These are phyloP conservation scores for Globisporangium mamillatum DNA, from an alignment of 352 stramenopile species.

Conservation along the genomic window DNA sequence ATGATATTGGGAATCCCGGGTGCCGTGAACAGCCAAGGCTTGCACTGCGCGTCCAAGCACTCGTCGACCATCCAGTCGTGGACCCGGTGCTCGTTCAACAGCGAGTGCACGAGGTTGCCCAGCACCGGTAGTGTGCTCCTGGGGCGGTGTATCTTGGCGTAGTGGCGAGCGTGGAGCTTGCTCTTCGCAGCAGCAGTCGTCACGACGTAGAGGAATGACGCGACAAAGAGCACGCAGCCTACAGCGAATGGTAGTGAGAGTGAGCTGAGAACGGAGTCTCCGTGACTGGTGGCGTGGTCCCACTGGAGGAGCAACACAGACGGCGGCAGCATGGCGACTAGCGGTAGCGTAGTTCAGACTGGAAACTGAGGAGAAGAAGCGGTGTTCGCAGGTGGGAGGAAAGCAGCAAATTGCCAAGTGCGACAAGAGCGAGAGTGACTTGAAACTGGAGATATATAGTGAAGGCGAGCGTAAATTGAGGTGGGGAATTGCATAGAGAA, in stretches of 20 bases:
- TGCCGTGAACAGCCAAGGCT: conserved; percentile 15
- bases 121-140: conserved; percentile 21
- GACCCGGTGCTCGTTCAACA: conserved; percentile 4
- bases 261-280: background rate
- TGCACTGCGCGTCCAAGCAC: conserved; percentile 14
- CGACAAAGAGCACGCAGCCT: background rate
- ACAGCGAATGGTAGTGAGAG: background rate
- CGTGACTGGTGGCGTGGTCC: background rate
- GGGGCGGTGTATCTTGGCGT: conserved; percentile 4
- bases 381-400: background rate
- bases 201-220: background rate
- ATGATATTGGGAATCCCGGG: conserved; percentile 13
- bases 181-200: background rate
- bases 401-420: background rate
- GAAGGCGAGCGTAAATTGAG: background rate
- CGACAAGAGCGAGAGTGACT: background rate
- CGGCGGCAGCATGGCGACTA: background rate
- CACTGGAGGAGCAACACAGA: background rate
- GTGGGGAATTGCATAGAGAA: background rate
- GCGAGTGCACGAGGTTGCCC: conserved; percentile 17
- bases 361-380: background rate
- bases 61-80: conserved; percentile 22
- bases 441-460: background rate
- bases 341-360: too few relatives aligned
- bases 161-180: background rate